phyloP scores from a whole-genome alignment of 116 monocot species.

The Papilionanthe hybrid region DNA sequence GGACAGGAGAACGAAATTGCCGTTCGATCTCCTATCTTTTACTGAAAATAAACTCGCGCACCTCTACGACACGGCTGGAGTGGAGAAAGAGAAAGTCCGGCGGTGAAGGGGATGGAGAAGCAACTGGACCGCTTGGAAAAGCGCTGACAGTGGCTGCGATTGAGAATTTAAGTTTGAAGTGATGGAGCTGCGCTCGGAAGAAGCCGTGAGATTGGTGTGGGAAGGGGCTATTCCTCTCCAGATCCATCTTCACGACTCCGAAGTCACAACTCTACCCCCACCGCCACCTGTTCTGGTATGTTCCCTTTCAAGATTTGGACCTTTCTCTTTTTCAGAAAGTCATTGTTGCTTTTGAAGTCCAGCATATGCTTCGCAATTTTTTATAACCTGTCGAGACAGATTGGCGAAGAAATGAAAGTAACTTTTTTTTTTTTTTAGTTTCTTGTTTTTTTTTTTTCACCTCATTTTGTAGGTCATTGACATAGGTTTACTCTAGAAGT shows the following conservation, averaged over 20 bases:
- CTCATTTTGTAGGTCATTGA: neutral
- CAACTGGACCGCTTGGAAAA: neutral
- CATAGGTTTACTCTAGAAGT: neutral
- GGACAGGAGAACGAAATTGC: too few species aligned
- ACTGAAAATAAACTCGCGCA: too few species aligned
- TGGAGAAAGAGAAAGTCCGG: too few species aligned
- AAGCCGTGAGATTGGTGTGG: conserved; percentile 72
- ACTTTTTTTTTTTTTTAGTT: neutral
- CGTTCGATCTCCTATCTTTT: too few species aligned
- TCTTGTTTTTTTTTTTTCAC: neutral
- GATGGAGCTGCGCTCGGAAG: conserved; percentile 42
- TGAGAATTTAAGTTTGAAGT: neutral
- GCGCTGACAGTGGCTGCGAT: neutral
- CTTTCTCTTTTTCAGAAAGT: neutral
- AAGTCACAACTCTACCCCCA: conserved; percentile 77
- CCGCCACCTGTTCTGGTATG: conserved; percentile 74
- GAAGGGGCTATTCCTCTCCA: conserved; percentile 86
- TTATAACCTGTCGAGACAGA: neutral
- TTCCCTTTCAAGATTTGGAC: neutral
- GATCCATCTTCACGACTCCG: conserved; percentile 86
- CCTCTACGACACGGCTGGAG: too few species aligned
- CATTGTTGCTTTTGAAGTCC: neutral
- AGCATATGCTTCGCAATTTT: neutral
- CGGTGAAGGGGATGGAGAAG: neutral
- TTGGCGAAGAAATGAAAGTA: neutral